Base-by-base conservation (phyloP, 2,329 filamentous ascomycete species). In the Exophiala spinifera region DNA sequence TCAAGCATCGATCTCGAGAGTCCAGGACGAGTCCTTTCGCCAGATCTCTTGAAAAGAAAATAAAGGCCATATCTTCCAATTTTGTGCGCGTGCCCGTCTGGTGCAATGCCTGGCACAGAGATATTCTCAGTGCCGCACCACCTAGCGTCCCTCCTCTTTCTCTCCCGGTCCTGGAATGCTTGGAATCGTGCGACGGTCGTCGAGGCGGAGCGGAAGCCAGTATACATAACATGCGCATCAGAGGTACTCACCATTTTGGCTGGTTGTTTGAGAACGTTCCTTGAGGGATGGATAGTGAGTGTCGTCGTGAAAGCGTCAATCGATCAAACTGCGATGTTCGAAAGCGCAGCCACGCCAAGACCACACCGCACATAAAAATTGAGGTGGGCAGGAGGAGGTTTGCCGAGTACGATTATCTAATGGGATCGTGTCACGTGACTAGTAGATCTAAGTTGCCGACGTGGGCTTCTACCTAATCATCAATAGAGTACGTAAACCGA, bases 241-340 rank as follows among this genome's bases (percentile, higher is more conserved):
- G 20, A 17, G 25, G 14, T 39, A 48, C 64, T 66, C 58, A 66
- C 64, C 64, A 66, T 66, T 46, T 66, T 66, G 60, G 56, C 56
- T 36, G 46, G 36, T 60, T 53, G 46, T 36, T 21, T 48, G 50
- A 40, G 31, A 49, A 51, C 46, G 49, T 57, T 49, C 39, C 40
- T 50, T 43, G 46, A 43, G 40, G 43, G 40, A 20, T 49, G 43
- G 40, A 20, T 49, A 34, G 25, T 37, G 50, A n/a, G 28, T 49
- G 49, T 52, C 50, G 50, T 57, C 28, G 49, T 19, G 33, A 11
- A 28, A 21, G 5, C 36, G 50, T 36, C 21, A 15, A 42, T 51
- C 7, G 21, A 20, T 46, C 43, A 28, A 46, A 42, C 14, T 34
- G 23, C 39, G 31, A 14, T 34, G 34, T 8, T 34, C 36, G 28